These are phyloP conservation scores for Aspergillus affinis DNA, from an alignment of 495 filamentous ascomycete species.

Conservation along the genomic window DNA sequence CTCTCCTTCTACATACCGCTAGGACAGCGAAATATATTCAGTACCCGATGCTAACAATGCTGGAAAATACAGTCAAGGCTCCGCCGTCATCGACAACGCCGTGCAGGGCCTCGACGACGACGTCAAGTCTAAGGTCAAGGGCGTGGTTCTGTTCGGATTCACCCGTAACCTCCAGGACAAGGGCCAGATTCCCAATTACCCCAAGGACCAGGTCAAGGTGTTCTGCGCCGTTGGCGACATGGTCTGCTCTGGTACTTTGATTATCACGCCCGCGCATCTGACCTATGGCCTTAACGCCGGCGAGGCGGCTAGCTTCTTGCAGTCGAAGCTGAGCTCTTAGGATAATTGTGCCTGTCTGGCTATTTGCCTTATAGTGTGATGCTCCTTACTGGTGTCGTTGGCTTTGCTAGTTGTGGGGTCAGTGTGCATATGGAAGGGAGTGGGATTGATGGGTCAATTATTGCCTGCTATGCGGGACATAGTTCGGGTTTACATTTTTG, in stretches of 20 bases:
- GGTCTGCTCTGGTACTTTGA: slow-evolving; percentile 51
- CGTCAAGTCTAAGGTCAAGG: slow-evolving; percentile 45
- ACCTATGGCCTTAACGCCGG: slow-evolving; percentile 36
- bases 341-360: not conserved
- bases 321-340: slow-evolving; percentile 10
- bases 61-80: slow-evolving; percentile 47
- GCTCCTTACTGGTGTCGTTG: too few relatives aligned
- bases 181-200: slow-evolving; percentile 47
- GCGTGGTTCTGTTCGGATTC: slow-evolving; percentile 55
- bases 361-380: too few relatives aligned
- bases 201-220: slow-evolving; percentile 41
- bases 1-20: too few relatives aligned
- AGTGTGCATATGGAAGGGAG: too few relatives aligned
- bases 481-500: too few relatives aligned
- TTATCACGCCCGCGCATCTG: slow-evolving; percentile 47
- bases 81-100: slow-evolving; percentile 51
- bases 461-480: not conserved
- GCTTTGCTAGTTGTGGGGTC: too few relatives aligned
- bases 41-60: not conserved
- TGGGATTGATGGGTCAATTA: too few relatives aligned
- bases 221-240: slow-evolving; percentile 52
- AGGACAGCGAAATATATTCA: too few relatives aligned
- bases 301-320: slow-evolving; percentile 22
- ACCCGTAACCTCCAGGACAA: slow-evolving; percentile 54
- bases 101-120: slow-evolving; percentile 36